Evolutionary conservation across 441 rosid species (phyloP), one percentile per base, ranked within the genome.

Genomic region (Omphalea diandra): DNA sequence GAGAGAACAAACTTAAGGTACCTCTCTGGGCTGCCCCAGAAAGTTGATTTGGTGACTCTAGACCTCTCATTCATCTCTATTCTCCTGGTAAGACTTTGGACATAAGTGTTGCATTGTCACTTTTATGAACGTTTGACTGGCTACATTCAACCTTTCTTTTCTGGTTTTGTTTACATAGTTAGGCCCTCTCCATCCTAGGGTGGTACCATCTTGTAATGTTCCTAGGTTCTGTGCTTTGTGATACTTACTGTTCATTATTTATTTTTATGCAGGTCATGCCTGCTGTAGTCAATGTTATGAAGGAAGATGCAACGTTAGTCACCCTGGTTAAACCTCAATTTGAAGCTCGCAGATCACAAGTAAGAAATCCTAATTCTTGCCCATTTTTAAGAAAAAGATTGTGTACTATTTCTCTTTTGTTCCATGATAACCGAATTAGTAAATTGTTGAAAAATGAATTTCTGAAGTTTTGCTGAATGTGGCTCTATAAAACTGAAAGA

Each of bases 21-120:
- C 78, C 97, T 94, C 29, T 68, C 93, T 2, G 86, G 76, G 55
- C 96, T 94, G 2, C 97, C 96, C n/a, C 93, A 87, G 67, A 85
- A 82, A 70, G 98, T 94, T 58, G 97, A 92, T 88, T 76, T 94
- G 78, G 99, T 89, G 78, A 94, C 99, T 57, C 78, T 94, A 50
- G 98, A 94, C 78, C 99, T 94, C 68, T 92, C 99, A 1, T 94
- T 94, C 82, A 94, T 94, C 76, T 92, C 99, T 57, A 88, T 92
- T 78, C 93, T 92, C 72, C 58, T 80, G 92, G 99, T 92, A 79
- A 68, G 74, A 70, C 59, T 70, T 67, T 55, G 66, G 54, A 67
- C 20, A 26, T 22, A 36, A 46, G 20, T 52, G 40, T 49, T 36
- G 53, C 53, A 3, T n/a, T 70, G 18, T 63, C 2, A 11, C n/a